Percentiles rank a stretch among this genome's conserved stretches.
Evolutionary conservation across 306 rosid genomes (phyloP).

Genomic region (Malus sylvestris): DNA sequence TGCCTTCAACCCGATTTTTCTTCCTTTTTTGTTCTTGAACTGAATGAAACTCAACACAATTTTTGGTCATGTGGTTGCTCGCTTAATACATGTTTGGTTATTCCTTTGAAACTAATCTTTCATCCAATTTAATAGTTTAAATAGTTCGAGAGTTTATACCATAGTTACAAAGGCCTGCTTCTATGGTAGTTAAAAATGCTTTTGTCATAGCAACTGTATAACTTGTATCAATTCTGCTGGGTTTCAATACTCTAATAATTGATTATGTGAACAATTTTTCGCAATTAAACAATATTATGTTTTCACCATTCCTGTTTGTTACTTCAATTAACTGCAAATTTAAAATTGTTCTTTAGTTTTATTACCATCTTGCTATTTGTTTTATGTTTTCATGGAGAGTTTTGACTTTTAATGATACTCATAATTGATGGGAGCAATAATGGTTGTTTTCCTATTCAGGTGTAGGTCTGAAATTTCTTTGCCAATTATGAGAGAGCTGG

Average conservation of each 20-base stretch:
- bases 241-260: background rate
- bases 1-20: conserved; percentile 21
- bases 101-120: background rate
- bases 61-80: conserved; percentile 10
- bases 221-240: background rate
- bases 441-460: conserved; percentile 47
- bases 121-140: background rate
- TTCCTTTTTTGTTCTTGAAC: conserved; percentile 7
- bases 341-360: background rate
- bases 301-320: background rate
- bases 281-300: background rate
- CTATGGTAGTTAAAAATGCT: background rate
- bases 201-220: background rate
- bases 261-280: background rate
- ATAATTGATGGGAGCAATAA: conserved; percentile 8
- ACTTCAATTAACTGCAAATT: background rate
- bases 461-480: conserved; percentile 86
- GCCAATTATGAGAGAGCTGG: conserved; percentile 87
- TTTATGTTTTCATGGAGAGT: background rate
- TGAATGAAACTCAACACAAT: background rate
- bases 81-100: background rate
- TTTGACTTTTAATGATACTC: background rate
- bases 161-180: background rate
- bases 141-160: background rate
- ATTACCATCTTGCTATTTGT: background rate